phyloP scores from a whole-genome alignment of 345 rosid genomes.

The Toxicodendron radicans region DNA sequence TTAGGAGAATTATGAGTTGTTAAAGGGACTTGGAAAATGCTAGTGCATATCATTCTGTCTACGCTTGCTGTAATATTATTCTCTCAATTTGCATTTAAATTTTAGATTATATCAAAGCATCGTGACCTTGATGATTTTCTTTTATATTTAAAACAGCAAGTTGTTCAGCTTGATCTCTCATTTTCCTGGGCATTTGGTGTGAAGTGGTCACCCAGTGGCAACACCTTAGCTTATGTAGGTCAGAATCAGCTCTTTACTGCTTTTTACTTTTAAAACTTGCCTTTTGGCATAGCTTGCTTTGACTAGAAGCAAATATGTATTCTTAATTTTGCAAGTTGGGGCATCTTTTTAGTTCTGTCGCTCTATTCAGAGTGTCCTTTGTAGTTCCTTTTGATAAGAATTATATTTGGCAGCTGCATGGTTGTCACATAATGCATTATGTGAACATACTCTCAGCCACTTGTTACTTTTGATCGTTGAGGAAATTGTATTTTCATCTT shows the following conservation, averaged over 20 bases:
- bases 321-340: background rate
- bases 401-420: background rate
- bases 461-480: background rate
- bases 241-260: constrained; percentile 39
- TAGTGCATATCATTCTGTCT: background rate
- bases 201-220: constrained; percentile 99
- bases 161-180: constrained; percentile 97
- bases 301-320: background rate
- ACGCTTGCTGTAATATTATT: constrained; percentile 10
- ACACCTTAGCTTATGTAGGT: constrained; percentile 96
- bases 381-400: constrained; percentile 6
- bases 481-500: background rate
- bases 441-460: background rate
- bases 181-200: constrained; percentile 99
- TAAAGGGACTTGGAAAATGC: background rate
- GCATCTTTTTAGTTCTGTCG: background rate
- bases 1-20: background rate
- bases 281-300: background rate
- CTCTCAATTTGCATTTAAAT: background rate
- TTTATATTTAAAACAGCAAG: constrained; percentile 66
- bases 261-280: constrained; percentile 1
- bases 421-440: background rate
- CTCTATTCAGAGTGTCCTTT: constrained; percentile 13
- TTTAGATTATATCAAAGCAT: background rate
- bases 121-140: background rate